Base-by-base conservation (phyloP, 352 stramenopile species). In the Pythium vanterpoolii region DNA sequence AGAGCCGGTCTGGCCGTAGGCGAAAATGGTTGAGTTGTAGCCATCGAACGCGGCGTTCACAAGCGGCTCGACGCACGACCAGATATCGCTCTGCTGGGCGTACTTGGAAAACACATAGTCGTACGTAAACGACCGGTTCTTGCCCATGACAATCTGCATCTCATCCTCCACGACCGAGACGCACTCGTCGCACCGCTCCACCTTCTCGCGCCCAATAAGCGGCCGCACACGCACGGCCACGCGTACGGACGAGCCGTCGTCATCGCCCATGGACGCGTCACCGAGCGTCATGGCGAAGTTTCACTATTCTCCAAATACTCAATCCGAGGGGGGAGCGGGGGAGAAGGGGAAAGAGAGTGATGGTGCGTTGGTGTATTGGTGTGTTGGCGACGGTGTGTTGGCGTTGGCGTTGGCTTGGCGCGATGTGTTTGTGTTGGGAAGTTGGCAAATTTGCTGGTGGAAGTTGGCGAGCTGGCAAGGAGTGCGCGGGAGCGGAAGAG, bases 1-100 rank as follows among this genome's bases (percentile, higher is more conserved):
- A 5, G 80, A 90, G 5, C 86, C 86, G 2, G 86, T 96, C 68
- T 96, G 87, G 16, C 87, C 87, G 58, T 96, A 96, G 18, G 87
- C 87, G 58, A 96, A 95, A 68, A 96, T 89, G 24, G 87, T 96
- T 4, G 86, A 79, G 73, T 96, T 96, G 72, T 96, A 96, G 30
- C 87, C 87, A 47, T 96, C 84, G 45, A 96, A 93, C 10, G 76
- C 82, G n/a, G 83, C 74, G 28, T 82, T 71, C 34, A 93, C 80
- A 33, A 95, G 79, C 56, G 86, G 86, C 28, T 89, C 79, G 38
- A 95, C 84, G 63, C 86, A 93, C 45, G 65, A 60, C 81, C 83
- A 96, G 48, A 96, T 87, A 68, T 95, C 86, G 59, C 81, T 78
- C 73, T 96, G 87, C 56, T 87, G 76, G 42, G 83, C 76, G 65